Evolutionary conservation across 257 asterid genomes (phyloP), one percentile per base, ranked within the genome.

Genomic region (Petunia secreta): DNA sequence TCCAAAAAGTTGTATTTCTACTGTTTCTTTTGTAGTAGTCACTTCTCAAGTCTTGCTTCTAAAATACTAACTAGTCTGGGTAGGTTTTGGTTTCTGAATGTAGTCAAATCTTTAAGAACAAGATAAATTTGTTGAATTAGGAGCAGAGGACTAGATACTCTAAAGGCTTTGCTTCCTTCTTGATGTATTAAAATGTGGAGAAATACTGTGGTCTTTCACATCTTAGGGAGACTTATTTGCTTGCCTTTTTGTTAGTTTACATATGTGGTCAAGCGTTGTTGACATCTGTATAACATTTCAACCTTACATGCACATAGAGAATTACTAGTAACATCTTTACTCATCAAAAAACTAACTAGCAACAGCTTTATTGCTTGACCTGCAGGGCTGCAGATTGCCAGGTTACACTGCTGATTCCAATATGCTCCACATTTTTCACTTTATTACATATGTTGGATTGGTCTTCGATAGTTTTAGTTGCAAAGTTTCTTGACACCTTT

Each of bases 381-480:
- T 85, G 75, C 95, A 93, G 97, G 94, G 97, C 97, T 16, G 97
- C 95, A 13, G 98, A 91, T 87, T 90, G 92, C 81, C 97, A 93
- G 95, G 98, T 93, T 25, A 88, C 52, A 67, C 41, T 43, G 37
- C 69, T 63, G 79, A 73, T 55, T 41, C 43, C 39, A 15, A 8
- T 41, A 16, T 82, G 41, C 60, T 52, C 77, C 77, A 57, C 38
- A 46, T 67, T 7, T 6, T 57, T 15, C 2, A 15, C 16, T 34
- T 1, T 6, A 59, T 59, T 59, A 9, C 44, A 46, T 71, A 16
- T 25, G 60, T 2, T 0, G 5, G 40, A 69, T 46, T 69, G 59
- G 6, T 46, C 60, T 10, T 71, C 25, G 60, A 34, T 16, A 71
- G 11, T 48, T 39, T 48, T 71, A 2, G 43, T 11, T 71, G 77